Conservation (phyloP, 2,329 filamentous ascomycete species). For the Intubia oerlemansii region DNA sequence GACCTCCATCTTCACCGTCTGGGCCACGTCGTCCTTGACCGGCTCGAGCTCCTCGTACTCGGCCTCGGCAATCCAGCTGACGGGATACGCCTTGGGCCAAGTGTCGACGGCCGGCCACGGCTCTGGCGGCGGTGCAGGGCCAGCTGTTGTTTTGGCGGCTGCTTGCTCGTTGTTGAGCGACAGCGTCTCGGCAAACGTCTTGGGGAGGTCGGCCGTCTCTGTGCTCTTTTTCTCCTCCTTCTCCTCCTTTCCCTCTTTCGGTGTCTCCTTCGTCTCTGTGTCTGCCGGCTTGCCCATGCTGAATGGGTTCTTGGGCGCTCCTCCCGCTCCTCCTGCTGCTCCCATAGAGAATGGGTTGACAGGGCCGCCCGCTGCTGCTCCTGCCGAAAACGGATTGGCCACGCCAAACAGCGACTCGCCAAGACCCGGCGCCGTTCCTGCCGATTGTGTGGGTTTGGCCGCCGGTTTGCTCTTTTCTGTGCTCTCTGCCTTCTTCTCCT, state of each 20-base stretch:
- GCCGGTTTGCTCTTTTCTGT: slow-evolving; percentile 10
- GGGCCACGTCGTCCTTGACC: slow-evolving; percentile 21
- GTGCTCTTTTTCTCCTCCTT: no score
- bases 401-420: slow-evolving; percentile 53
- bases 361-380: slow-evolving; percentile 13
- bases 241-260: no score
- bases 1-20: slow-evolving; percentile 18
- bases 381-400: slow-evolving; percentile 18
- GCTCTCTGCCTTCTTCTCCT: slow-evolving; percentile 15
- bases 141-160: no score
- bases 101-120: slow-evolving; percentile 53
- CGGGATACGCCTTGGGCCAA: slow-evolving; percentile 51
- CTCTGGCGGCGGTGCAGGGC: slow-evolving; percentile 24
- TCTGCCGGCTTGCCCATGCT: slow-evolving; percentile 4
- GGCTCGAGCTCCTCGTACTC: slow-evolving; percentile 75
- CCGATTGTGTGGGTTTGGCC: slow-evolving; percentile 12
- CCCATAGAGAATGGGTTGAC: slow-evolving; percentile 13
- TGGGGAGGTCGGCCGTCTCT: slow-evolving; percentile 19
- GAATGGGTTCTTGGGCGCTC: slow-evolving; percentile 8
- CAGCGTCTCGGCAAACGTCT: slow-evolving; percentile 54
- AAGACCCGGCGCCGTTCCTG: slow-evolving; percentile 19
- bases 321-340: slow-evolving; percentile 1
- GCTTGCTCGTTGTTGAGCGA: slow-evolving; percentile 41
- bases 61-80: slow-evolving; percentile 64
- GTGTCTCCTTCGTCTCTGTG: no score